Evolutionary conservation across 176 grass and related monocot genomes (phyloP).

Genomic region (Avena eriantha): DNA sequence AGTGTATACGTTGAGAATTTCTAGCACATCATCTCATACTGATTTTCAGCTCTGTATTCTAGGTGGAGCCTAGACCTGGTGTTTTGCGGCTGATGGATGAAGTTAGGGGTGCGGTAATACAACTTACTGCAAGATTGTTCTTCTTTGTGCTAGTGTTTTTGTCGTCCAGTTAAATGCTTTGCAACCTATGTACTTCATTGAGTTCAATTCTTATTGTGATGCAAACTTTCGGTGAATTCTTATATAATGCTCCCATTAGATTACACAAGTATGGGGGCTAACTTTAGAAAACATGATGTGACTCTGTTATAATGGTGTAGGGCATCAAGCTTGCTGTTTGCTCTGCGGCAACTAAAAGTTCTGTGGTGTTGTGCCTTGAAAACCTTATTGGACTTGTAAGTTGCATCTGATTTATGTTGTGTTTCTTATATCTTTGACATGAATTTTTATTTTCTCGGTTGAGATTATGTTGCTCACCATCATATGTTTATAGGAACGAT

Average conservation of each 20-base stretch:
- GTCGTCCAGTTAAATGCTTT: background rate
- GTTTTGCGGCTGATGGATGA: slow-evolving; percentile 93
- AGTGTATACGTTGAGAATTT: background rate
- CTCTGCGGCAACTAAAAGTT: slow-evolving; percentile 99
- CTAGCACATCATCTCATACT: slow-evolving; percentile 1
- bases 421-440: slow-evolving; percentile 37
- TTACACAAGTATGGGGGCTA: background rate
- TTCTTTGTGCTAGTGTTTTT: background rate
- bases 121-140: slow-evolving; percentile 22
- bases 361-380: slow-evolving; percentile 82
- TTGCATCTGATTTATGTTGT: slow-evolving; percentile 26
- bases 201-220: background rate
- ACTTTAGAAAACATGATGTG: slow-evolving; percentile 2
- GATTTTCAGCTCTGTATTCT: slow-evolving; percentile 32
- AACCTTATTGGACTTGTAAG: slow-evolving; percentile 96
- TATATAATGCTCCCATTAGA: background rate
- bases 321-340: slow-evolving; percentile 97
- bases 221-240: background rate
- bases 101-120: slow-evolving; percentile 95
- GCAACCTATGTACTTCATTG: background rate
- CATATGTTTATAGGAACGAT: slow-evolving; percentile 72
- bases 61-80: slow-evolving; percentile 88
- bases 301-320: slow-evolving; percentile 57
- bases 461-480: slow-evolving; percentile 24
- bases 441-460: background rate